Conservation (phyloP, 2,329 filamentous ascomycete genomes). For the Ophiostoma novo-ulmi region DNA sequence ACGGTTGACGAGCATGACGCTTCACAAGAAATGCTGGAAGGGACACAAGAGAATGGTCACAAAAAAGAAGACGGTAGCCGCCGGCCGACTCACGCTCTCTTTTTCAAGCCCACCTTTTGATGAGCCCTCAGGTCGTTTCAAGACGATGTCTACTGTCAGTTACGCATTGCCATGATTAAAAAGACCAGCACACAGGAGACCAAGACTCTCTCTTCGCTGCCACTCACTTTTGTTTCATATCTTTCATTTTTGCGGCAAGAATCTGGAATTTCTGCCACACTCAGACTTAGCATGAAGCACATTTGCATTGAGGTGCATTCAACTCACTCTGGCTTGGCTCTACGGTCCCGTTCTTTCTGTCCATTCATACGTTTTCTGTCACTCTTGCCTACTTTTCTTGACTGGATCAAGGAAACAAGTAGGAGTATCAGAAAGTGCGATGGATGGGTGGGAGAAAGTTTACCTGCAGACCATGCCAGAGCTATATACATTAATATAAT, state of each 20-base stretch:
- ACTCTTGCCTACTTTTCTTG: not conserved
- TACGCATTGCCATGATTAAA: not conserved
- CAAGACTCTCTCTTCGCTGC: not conserved
- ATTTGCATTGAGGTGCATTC: not conserved
- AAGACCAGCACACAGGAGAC: not conserved
- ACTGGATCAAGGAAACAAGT: not conserved
- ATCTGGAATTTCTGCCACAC: not conserved
- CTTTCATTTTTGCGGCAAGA: not conserved
- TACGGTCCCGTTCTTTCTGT: not conserved
- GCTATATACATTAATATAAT: not conserved
- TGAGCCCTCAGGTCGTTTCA: slow-evolving; percentile 9
- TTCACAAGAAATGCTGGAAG: slow-evolving; percentile 18
- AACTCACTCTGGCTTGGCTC: not conserved
- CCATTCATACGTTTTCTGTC: not conserved
- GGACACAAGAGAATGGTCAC: not conserved
- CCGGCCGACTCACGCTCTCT: slow-evolving; percentile 21
- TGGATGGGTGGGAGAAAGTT: not conserved
- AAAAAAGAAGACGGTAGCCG: slow-evolving; percentile 12
- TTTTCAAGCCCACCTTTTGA: not conserved
- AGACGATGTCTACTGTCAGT: slow-evolving; percentile 8
- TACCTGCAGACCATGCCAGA: not conserved
- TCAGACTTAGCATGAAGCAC: not conserved
- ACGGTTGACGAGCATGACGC: slow-evolving; percentile 12
- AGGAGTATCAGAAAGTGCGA: not conserved
- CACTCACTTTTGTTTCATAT: not conserved